A percentile compares a stretch with the other conserved stretches of the same genome.
Evolutionary conservation across 345 rosid species (phyloP).

Genomic region (Citrus australasica): DNA sequence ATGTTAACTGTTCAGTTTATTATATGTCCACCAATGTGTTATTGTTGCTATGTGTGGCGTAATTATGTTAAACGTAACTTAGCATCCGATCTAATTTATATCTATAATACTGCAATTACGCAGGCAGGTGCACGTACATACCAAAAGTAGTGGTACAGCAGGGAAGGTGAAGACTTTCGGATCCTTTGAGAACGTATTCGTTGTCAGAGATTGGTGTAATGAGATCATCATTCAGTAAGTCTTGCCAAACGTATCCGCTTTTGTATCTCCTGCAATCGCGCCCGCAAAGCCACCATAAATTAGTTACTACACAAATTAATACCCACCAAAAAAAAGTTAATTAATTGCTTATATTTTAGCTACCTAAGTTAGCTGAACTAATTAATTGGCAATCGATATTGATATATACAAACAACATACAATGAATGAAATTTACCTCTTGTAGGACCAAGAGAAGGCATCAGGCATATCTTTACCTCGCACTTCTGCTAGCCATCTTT

Average conservation of each 20-base stretch:
- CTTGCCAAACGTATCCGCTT: constrained; percentile 78
- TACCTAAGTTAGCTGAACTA: too few relatives aligned
- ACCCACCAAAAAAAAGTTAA: too few relatives aligned
- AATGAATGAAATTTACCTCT: constrained; percentile 39
- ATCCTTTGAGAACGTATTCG: constrained; percentile 78
- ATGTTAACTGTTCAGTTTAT: too few relatives aligned
- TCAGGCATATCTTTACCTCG: constrained; percentile 70
- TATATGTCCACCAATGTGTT: too few relatives aligned
- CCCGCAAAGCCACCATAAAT: too few relatives aligned
- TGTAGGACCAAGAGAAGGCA: constrained; percentile 70
- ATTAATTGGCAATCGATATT: too few relatives aligned
- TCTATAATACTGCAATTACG: too few relatives aligned
- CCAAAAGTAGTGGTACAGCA: constrained; percentile 13
- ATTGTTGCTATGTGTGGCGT: too few relatives aligned
- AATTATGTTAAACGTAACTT: too few relatives aligned
- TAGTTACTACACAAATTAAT: too few relatives aligned
- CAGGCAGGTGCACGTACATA: neutral
- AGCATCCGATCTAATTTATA: too few relatives aligned
- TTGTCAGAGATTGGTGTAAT: constrained; percentile 68
- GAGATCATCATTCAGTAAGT: constrained; percentile 66
- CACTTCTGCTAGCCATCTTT: constrained; percentile 66
- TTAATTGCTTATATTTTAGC: too few relatives aligned
- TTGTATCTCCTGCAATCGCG: constrained; percentile 49
- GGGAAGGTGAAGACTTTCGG: constrained; percentile 26
- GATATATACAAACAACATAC: neutral